A percentile compares a stretch with the other conserved stretches of the same genome.
Conservation (phyloP, 2,329 filamentous ascomycete genomes). For the Aspergillus fischeri region DNA sequence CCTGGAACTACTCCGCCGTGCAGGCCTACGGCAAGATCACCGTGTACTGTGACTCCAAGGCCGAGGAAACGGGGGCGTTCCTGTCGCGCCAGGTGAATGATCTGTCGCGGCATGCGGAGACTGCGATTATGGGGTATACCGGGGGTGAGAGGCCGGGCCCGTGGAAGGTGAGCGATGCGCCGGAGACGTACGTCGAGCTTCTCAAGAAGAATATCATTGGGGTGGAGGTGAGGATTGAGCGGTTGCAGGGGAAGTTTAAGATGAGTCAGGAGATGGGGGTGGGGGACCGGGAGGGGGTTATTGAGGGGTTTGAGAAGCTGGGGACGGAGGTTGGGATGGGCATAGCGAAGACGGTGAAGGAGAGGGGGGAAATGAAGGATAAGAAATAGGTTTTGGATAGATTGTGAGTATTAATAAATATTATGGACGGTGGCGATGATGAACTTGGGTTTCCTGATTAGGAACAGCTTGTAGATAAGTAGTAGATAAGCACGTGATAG, state of each 20-base stretch:
- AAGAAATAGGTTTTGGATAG: neutral
- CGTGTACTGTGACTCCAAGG: slow-evolving; percentile 50
- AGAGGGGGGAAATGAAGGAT: slow-evolving; percentile 25
- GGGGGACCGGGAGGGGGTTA: slow-evolving; percentile 54
- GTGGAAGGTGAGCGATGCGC: slow-evolving; percentile 61
- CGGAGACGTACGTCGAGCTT: slow-evolving; percentile 53
- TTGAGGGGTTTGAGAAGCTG: slow-evolving; percentile 51
- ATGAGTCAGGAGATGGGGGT: slow-evolving; percentile 59
- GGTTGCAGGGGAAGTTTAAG: slow-evolving; percentile 61
- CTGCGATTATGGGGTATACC: slow-evolving; percentile 54
- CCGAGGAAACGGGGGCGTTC: slow-evolving; percentile 45
- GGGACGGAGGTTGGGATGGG: slow-evolving; percentile 35
- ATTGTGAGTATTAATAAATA: neutral
- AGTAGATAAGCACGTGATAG: neutral
- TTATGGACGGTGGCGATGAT: neutral
- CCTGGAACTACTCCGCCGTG: slow-evolving; percentile 66
- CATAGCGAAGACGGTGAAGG: slow-evolving; percentile 33
- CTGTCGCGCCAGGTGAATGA: slow-evolving; percentile 52
- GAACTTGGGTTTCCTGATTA: neutral
- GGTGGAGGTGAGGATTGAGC: slow-evolving; percentile 54
- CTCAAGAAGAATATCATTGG: slow-evolving; percentile 59
- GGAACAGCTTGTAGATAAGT: neutral
- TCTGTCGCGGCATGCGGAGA: slow-evolving; percentile 51
- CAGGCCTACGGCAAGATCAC: slow-evolving; percentile 59
- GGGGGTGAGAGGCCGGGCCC: slow-evolving; percentile 45